Evolutionary conservation across 2,329 filamentous ascomycete genomes (phyloP).

Genomic region (Nigrospora oryzae): DNA sequence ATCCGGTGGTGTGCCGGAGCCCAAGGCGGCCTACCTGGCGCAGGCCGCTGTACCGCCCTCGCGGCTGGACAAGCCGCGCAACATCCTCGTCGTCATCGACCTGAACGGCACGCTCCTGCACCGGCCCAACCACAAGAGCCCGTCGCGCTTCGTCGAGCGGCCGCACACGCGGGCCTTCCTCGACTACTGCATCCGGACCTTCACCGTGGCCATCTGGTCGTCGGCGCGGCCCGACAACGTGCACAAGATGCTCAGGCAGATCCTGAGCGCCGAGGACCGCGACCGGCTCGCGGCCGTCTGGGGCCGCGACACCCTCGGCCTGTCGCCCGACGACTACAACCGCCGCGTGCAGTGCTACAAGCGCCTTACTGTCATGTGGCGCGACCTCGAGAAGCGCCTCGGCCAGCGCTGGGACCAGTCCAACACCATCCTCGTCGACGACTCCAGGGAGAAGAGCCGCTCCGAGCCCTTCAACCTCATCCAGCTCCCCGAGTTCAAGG

Average conservation of each 20-base stretch:
- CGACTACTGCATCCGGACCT: constrained; percentile 62
- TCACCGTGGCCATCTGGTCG: constrained; percentile 84
- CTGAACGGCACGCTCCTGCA: constrained; percentile 85
- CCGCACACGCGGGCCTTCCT: constrained; percentile 64
- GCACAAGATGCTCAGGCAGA: constrained; percentile 51
- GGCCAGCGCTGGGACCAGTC: constrained; percentile 61
- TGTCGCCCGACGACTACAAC: constrained; percentile 57
- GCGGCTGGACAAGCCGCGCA: constrained; percentile 37
- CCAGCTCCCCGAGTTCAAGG: constrained; percentile 68
- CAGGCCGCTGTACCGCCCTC: constrained; percentile 37
- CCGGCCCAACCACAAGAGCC: constrained; percentile 47
- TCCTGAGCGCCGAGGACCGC: constrained; percentile 50
- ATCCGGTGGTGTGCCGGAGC: constrained; percentile 53
- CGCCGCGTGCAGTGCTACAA: constrained; percentile 83
- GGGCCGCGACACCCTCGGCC: constrained; percentile 68
- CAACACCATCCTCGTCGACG: constrained; percentile 87
- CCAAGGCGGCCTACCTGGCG: constrained; percentile 52
- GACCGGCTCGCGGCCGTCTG: constrained; percentile 59
- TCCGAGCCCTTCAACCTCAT: constrained; percentile 80
- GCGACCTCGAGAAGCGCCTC: constrained; percentile 28
- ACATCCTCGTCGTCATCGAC: constrained; percentile 78
- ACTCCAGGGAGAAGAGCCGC: constrained; percentile 70
- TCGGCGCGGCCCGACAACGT: constrained; percentile 74
- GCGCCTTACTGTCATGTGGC: constrained; percentile 67
- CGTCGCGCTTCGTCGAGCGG: constrained; percentile 53